A percentile compares a stretch with the other conserved stretches of the same genome.
phyloP scores from a whole-genome alignment of 1,284 basidiomycete genomes.

The Trametes polyzona region DNA sequence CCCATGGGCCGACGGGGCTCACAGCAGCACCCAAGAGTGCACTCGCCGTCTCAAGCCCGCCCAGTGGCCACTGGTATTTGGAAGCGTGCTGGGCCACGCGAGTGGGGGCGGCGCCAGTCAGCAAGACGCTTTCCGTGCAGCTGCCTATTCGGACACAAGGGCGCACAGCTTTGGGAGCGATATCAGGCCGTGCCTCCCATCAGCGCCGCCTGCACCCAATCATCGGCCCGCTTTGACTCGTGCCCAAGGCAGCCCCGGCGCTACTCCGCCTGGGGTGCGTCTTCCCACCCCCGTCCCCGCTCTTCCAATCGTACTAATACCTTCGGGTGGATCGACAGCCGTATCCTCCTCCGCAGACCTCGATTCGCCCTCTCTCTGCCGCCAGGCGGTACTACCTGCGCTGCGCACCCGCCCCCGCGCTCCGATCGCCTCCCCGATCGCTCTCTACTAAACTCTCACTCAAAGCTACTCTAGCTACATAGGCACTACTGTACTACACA shows the following conservation, averaged over 20 bases:
- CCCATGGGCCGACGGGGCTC: too few species aligned
- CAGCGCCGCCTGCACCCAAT: conserved; percentile 17
- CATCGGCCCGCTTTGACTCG: conserved; percentile 3
- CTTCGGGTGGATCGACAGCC: not conserved
- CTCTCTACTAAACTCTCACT: too few species aligned
- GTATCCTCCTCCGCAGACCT: not conserved
- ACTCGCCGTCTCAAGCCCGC: too few species aligned
- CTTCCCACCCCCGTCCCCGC: conserved; percentile 7
- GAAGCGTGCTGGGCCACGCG: not conserved
- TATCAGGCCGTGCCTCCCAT: conserved; percentile 16
- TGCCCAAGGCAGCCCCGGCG: not conserved
- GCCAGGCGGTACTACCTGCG: not conserved
- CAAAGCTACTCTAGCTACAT: too few species aligned
- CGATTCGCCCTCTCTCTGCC: not conserved
- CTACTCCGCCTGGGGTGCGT: not conserved
- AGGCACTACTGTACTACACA: too few species aligned
- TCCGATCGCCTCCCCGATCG: not conserved
- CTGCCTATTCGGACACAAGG: conserved; percentile 15
- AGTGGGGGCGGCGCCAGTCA: conserved; percentile 18
- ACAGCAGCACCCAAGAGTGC: too few species aligned
- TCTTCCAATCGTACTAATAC: not conserved
- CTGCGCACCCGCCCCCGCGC: not conserved
- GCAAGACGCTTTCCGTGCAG: conserved; percentile 18
- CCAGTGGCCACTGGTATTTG: not conserved
- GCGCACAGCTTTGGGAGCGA: conserved; percentile 21